Evolutionary conservation across 768 basidiomycete genomes (phyloP).

Genomic region (Lyophyllum shimeji): DNA sequence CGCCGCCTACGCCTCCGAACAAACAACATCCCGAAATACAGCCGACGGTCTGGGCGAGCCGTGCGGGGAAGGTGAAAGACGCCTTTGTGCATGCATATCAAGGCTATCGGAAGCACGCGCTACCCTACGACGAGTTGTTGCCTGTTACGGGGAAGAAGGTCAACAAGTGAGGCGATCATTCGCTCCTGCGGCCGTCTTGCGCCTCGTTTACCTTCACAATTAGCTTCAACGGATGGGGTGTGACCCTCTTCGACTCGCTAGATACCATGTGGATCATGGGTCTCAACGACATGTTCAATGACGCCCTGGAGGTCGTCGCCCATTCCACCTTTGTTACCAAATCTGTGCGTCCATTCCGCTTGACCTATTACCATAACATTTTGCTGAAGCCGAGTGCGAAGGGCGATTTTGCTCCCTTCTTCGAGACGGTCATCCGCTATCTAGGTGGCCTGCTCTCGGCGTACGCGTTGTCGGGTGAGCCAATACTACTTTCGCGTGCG

Average conservation of each 20-base stretch:
- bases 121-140: conserved; percentile 55
- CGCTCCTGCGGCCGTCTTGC: background rate
- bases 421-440: conserved; percentile 83
- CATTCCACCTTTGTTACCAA: conserved; percentile 44
- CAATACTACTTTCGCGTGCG: conserved; percentile 61
- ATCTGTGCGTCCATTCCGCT: conserved; percentile 26
- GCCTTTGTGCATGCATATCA: conserved; percentile 64
- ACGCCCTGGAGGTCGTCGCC: conserved; percentile 53
- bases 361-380: conserved; percentile 3
- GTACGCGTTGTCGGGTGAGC: conserved; percentile 69
- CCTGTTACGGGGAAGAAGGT: conserved; percentile 48
- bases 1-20: conserved; percentile 1
- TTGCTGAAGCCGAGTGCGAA: conserved; percentile 9
- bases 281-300: conserved; percentile 59
- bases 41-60: conserved; percentile 39
- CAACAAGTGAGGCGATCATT: conserved; percentile 49
- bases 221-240: conserved; percentile 76
- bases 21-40: background rate
- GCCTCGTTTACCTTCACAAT: background rate
- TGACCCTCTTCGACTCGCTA: conserved; percentile 74
- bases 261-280: conserved; percentile 86
- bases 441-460: conserved; percentile 82
- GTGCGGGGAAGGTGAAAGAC: conserved; percentile 52
- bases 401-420: conserved; percentile 50
- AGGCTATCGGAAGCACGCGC: conserved; percentile 52